A percentile compares a stretch with the other conserved stretches of the same genome.
Evolutionary conservation across 768 basidiomycete genomes (phyloP).

Genomic region (Lentinula raphanica): DNA sequence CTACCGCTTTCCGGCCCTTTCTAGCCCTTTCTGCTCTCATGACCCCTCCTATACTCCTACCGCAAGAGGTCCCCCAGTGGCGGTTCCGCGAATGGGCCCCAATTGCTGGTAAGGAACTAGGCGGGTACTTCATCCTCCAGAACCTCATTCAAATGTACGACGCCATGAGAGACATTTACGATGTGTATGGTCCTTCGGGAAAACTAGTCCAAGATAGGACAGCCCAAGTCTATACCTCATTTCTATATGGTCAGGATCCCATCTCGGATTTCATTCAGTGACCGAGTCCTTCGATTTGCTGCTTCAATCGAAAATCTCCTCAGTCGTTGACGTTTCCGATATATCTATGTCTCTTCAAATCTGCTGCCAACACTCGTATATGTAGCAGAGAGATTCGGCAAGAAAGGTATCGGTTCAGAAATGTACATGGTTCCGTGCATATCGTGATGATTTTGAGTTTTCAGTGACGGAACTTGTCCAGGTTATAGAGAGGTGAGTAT

Average conservation of each 20-base stretch:
- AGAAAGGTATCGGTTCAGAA: neutral
- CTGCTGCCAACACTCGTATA: neutral
- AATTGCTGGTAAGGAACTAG: neutral
- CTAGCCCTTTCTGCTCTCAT: neutral
- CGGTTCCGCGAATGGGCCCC: neutral
- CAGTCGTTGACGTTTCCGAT: too few relatives aligned
- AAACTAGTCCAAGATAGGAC: neutral
- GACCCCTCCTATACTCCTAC: too few relatives aligned
- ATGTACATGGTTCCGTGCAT: too few relatives aligned
- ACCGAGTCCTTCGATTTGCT: neutral
- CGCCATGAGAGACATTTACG: neutral
- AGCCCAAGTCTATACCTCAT: neutral
- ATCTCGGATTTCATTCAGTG: neutral
- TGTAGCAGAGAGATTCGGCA: neutral
- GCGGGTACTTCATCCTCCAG: too few relatives aligned
- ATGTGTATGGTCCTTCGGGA: neutral
- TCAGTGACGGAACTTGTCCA: too few relatives aligned
- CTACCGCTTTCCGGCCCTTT: neutral
- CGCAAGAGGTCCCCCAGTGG: neutral
- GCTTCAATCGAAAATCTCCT: neutral
- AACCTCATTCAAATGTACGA: neutral
- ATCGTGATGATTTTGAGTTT: too few relatives aligned
- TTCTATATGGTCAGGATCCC: neutral
- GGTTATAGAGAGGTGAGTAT: too few relatives aligned
- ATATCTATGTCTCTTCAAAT: neutral